Conservation (phyloP, 179 eudicot genomes). For the Spinacia oleracea region DNA sequence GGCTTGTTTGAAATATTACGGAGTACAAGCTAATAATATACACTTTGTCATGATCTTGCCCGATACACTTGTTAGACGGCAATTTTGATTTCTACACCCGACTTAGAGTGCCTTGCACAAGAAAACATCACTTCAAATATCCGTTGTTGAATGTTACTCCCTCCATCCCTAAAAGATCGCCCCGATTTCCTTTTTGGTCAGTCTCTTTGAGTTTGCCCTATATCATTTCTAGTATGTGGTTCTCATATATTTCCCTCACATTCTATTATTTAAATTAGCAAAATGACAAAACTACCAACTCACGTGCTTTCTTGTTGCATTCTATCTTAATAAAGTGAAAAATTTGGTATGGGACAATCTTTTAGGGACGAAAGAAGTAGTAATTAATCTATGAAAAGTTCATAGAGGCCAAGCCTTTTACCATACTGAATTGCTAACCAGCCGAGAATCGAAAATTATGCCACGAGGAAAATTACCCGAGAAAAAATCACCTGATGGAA, state of each 20-base stretch:
- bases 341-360: too few species aligned
- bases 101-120: not conserved
- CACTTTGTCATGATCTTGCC: not conserved
- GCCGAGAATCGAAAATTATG: conserved; percentile 70
- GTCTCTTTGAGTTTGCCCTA: too few species aligned
- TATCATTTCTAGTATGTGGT: too few species aligned
- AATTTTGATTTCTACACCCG: not conserved
- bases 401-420: conserved; percentile 60
- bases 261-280: too few species aligned
- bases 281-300: too few species aligned
- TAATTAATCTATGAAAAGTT: conserved; percentile 34
- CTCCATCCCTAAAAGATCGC: too few species aligned
- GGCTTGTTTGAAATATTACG: not conserved
- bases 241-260: too few species aligned
- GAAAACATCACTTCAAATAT: not conserved
- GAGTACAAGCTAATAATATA: not conserved
- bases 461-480: conserved; percentile 55
- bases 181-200: too few species aligned
- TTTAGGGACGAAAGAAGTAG: too few species aligned
- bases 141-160: conserved; percentile 16
- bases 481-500: conserved; percentile 40
- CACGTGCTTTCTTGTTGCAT: too few species aligned
- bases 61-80: not conserved
- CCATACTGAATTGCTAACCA: conserved; percentile 75
- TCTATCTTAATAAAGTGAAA: too few species aligned